A percentile compares a stretch with the other conserved stretches of the same genome.
These are phyloP conservation scores for Yarrowia yakushimensis DNA, from an alignment of 805 yeast species.

Conservation along the genomic window DNA sequence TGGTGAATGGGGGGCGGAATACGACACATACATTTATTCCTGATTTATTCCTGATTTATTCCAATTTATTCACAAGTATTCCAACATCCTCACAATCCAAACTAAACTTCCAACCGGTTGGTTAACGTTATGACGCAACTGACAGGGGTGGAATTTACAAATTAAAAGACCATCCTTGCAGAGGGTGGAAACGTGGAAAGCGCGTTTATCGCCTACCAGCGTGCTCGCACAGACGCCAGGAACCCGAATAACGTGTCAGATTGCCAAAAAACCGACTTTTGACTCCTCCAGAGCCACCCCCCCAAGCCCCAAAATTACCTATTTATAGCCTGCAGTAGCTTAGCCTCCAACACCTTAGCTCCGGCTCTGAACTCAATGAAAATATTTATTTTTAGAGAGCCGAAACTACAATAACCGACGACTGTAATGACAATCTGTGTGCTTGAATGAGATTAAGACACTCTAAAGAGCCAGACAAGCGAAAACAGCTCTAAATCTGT, in stretches of 20 bases:
- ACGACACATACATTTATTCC: not conserved
- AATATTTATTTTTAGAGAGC: not conserved
- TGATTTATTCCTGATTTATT: not conserved
- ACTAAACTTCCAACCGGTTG: too few relatives aligned
- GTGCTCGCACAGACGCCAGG: not conserved
- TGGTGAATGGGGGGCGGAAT: too few relatives aligned
- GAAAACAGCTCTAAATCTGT: too few relatives aligned
- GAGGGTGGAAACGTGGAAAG: not conserved
- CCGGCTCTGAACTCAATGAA: not conserved
- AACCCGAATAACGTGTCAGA: not conserved
- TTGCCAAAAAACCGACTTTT: too few relatives aligned
- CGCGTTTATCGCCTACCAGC: not conserved
- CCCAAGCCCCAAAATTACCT: not conserved
- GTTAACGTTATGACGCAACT: slow-evolving; percentile 5
- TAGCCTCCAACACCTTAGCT: not conserved
- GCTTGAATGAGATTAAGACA: too few relatives aligned
- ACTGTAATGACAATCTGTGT: too few relatives aligned
- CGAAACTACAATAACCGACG: too few relatives aligned
- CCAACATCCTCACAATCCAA: not conserved
- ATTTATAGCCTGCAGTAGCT: slow-evolving; percentile 21
- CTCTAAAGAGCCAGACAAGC: too few relatives aligned
- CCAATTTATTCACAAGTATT: too few relatives aligned
- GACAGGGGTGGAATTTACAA: not conserved
- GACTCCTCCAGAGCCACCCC: too few relatives aligned
- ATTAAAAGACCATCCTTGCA: not conserved